Evolutionary conservation across 768 basidiomycete species (phyloP), one percentile per base, ranked within the genome.

Genomic region (Mycena pura): DNA sequence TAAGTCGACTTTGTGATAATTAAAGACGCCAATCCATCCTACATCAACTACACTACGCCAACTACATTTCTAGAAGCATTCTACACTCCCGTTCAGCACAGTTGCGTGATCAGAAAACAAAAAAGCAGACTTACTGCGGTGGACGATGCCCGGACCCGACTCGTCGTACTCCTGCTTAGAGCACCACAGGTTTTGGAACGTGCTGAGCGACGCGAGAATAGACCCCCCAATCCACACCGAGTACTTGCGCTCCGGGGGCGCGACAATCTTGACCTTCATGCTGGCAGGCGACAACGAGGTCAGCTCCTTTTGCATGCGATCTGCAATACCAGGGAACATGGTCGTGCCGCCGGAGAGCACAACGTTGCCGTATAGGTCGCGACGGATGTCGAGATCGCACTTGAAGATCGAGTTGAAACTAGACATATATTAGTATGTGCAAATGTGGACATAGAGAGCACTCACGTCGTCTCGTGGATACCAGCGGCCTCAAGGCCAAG

Each of bases 101-200:
- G 11, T 7, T 31, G 22, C 11, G 17, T 6, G 9, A 28, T 10
- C 19, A 27, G n/a, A 15, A 7, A 9, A 11, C 9, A 50, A 17
- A 22, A 41, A 52, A 25, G 6, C 15, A 32, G 2, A 60, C 59
- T 3, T 31, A 60, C 59, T 90, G 82, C 89, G 90, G 70, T 91
- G 90, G 67, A 91, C 88, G 63, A 92, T 91, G 57, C 84, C 87
- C 63, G 90, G 90, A 44, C 90, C 90, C 56, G 83, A 84, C 75
- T 92, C 93, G 74, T 95, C 93, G 78, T 95, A 95, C 80, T 95
- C 94, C 71, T 93, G 91, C 78, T 93, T 93, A 59, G 89, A 88
- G 78, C 90, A 90, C 94, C 95, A 97, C 78, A 96, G 80, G 74
- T 95, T 95, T 82, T 96, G 95, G 95, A 96, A 96, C 68, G 95